A percentile compares a stretch with the other conserved stretches of the same genome.
Conservation (phyloP, 768 basidiomycete species). For the Boletus insuetus region DNA sequence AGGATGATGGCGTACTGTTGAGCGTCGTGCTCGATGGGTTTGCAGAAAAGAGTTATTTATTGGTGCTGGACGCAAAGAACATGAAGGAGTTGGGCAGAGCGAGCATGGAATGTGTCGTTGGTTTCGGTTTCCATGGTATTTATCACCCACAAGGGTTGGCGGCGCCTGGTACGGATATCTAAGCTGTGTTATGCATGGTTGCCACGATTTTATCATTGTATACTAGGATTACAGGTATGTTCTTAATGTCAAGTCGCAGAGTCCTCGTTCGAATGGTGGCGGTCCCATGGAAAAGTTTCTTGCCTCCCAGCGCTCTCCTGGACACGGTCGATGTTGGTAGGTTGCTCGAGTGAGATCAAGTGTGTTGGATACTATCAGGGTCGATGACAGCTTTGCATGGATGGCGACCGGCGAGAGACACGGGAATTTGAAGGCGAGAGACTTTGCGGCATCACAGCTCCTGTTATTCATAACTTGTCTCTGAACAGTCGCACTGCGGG, state of each 20-base stretch:
- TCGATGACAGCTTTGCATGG: too few species aligned
- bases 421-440: not conserved
- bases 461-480: not conserved
- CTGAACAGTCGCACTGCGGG: not conserved
- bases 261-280: too few species aligned
- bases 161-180: slow-evolving; percentile 22
- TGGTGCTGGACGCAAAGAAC: slow-evolving; percentile 35
- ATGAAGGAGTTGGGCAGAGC: slow-evolving; percentile 39
- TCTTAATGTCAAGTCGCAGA: too few species aligned
- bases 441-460: not conserved
- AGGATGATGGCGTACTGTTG: slow-evolving; percentile 39
- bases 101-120: slow-evolving; percentile 31
- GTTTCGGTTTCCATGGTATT: slow-evolving; percentile 38
- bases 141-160: slow-evolving; percentile 10
- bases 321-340: too few species aligned
- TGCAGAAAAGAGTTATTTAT: slow-evolving; percentile 31
- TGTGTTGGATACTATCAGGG: too few species aligned
- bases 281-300: too few species aligned
- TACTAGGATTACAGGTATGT: not conserved
- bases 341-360: too few species aligned
- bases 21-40: slow-evolving; percentile 36
- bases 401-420: too few species aligned
- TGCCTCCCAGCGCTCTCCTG: too few species aligned
- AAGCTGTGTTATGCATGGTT: not conserved
- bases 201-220: not conserved